These are phyloP conservation scores for Colletotrichum orbiculare DNA, from an alignment of 2,329 filamentous ascomycete species.

Conservation along the genomic window DNA sequence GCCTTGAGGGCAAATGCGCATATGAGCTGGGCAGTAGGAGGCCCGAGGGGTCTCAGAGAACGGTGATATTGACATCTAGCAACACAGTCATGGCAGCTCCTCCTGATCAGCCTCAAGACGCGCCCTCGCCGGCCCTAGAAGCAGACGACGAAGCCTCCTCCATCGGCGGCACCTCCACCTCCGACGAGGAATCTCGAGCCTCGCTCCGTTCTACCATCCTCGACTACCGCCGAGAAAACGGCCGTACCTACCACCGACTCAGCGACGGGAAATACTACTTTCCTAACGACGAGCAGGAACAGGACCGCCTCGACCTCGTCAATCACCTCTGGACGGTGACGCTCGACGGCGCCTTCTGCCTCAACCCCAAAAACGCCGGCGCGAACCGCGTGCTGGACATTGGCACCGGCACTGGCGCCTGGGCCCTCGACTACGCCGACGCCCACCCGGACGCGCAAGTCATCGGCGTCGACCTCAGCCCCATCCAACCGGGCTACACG, in stretches of 20 bases:
- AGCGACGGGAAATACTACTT: conserved; percentile 42
- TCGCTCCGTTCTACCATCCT: conserved; percentile 19
- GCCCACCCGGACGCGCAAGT: conserved; percentile 23
- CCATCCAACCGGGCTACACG: conserved; percentile 47
- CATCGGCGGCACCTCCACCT: not conserved
- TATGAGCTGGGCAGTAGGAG: too few relatives aligned
- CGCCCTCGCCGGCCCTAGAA: too few relatives aligned
- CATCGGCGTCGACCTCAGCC: conserved; percentile 46
- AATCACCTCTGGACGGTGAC: conserved; percentile 48
- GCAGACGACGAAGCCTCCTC: not conserved
- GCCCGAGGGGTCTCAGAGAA: too few relatives aligned
- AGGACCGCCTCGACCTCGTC: conserved; percentile 43
- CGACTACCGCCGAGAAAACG: conserved; percentile 26
- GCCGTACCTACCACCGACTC: conserved; percentile 32
- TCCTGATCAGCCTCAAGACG: too few relatives aligned
- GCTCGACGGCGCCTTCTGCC: conserved; percentile 43
- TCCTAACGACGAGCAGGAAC: conserved; percentile 39
- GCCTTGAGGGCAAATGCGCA: too few relatives aligned
- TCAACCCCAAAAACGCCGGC: conserved; percentile 40
- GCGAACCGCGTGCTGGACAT: conserved; percentile 38
- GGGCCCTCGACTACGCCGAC: conserved; percentile 27
- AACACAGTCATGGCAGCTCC: too few relatives aligned
- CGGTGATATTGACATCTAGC: too few relatives aligned
- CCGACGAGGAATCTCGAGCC: not conserved
- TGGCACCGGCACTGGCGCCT: conserved; percentile 27